These are phyloP conservation scores for Discostella stelligera DNA, from an alignment of 352 stramenopile genomes.

Conservation along the genomic window DNA sequence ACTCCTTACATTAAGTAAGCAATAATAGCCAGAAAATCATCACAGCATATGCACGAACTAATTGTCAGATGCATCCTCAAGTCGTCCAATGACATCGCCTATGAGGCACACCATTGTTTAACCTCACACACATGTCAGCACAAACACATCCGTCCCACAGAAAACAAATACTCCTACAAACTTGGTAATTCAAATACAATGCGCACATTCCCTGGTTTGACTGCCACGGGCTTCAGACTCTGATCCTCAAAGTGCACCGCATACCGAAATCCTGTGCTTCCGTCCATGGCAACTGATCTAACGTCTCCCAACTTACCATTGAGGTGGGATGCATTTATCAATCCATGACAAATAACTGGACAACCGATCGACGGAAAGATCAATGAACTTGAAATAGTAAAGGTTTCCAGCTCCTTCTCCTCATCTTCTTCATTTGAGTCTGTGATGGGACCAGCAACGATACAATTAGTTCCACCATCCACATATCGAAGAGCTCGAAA, in stretches of 20 bases:
- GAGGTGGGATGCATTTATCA: conserved; percentile 9
- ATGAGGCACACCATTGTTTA: too few relatives aligned
- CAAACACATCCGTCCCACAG: too few relatives aligned
- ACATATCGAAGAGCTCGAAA: conserved; percentile 13
- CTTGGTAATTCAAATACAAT: conserved; percentile 13
- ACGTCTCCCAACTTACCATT: conserved; percentile 21
- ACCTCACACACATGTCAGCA: too few relatives aligned
- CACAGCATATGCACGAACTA: too few relatives aligned
- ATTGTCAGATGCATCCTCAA: too few relatives aligned
- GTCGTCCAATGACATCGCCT: too few relatives aligned
- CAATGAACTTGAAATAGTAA: background rate
- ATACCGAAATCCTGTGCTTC: background rate
- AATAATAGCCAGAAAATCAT: too few relatives aligned
- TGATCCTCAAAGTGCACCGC: conserved; percentile 15
- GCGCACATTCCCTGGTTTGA: conserved; percentile 16
- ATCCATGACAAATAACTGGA: conserved; percentile 24
- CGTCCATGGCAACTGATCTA: background rate
- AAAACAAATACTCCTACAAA: too few relatives aligned
- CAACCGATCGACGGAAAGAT: conserved; percentile 3
- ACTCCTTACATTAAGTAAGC: too few relatives aligned
- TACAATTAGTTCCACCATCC: conserved; percentile 7
- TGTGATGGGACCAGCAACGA: conserved; percentile 7
- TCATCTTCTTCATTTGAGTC: background rate
- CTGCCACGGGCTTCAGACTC: conserved; percentile 4
- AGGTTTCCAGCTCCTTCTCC: background rate